These are phyloP conservation scores for Monascus ruber DNA, from an alignment of 2,329 filamentous ascomycete genomes.

Conservation along the genomic window DNA sequence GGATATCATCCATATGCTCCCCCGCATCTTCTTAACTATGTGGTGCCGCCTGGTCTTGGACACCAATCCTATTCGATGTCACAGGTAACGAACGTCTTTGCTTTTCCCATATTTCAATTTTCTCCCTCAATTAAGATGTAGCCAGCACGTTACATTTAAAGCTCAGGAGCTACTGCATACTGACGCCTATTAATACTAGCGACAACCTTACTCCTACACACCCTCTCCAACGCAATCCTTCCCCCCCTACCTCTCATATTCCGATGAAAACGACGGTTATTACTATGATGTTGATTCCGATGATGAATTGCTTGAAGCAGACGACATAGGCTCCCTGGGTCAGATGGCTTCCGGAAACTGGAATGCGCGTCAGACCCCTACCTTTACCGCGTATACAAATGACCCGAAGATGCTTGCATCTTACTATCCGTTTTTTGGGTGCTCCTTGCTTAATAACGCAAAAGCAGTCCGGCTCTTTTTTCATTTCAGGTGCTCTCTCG, in stretches of 20 bases:
- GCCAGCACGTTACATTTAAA: too few species aligned
- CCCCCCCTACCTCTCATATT: constrained; percentile 21
- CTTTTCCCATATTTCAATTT: too few species aligned
- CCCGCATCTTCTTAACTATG: too few species aligned
- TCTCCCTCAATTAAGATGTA: too few species aligned
- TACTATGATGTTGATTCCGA: constrained; percentile 52
- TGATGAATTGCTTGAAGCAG: constrained; percentile 39
- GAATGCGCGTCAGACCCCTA: constrained; percentile 38
- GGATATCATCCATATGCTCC: too few species aligned
- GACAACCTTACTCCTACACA: not conserved
- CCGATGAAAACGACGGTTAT: constrained; percentile 49
- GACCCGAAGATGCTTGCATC: constrained; percentile 45
- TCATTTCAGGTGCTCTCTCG: constrained; percentile 85
- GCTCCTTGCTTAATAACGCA: constrained; percentile 66
- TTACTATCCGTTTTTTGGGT: constrained; percentile 54
- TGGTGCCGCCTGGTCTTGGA: too few species aligned
- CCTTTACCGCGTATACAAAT: constrained; percentile 37
- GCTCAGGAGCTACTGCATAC: too few species aligned
- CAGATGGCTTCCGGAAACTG: constrained; percentile 33
- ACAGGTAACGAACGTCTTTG: too few species aligned
- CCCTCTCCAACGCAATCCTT: constrained; percentile 7
- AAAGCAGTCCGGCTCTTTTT: constrained; percentile 75
- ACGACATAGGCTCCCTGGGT: constrained; percentile 27
- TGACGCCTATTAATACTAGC: too few species aligned
- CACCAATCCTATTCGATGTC: too few species aligned